Evolutionary conservation across 2,329 filamentous ascomycete genomes (phyloP).

Genomic region (Paradendryphiella salina): DNA sequence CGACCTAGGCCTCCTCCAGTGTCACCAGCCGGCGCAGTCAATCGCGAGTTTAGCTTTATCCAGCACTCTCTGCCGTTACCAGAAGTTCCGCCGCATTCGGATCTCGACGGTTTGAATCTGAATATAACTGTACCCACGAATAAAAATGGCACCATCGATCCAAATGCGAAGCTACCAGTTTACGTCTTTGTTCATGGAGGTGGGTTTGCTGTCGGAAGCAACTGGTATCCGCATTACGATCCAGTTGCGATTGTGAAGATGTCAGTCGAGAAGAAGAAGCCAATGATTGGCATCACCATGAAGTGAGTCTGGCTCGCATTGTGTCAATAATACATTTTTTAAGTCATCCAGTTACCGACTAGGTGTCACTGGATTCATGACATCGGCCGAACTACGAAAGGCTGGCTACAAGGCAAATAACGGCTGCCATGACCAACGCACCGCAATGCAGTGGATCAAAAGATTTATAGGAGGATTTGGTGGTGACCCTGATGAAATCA

Average conservation of each 20-base stretch:
- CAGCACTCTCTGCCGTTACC: conserved; percentile 52
- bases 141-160: conserved; percentile 24
- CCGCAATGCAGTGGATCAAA: conserved; percentile 46
- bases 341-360: conserved; percentile 35
- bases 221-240: conserved; percentile 59
- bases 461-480: conserved; percentile 46
- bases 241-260: conserved; percentile 51
- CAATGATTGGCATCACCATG: conserved; percentile 52
- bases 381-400: conserved; percentile 53
- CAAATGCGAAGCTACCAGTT: conserved; percentile 51
- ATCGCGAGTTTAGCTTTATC: conserved; percentile 54
- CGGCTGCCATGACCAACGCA: conserved; percentile 42
- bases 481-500: conserved; percentile 46
- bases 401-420: conserved; percentile 48
- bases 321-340: conserved; percentile 22
- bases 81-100: conserved; percentile 49
- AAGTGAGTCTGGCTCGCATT: conserved; percentile 49
- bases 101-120: conserved; percentile 56
- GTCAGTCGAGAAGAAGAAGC: conserved; percentile 49
- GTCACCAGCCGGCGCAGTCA: conserved; percentile 47
- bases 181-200: conserved; percentile 60
- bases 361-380: conserved; percentile 45
- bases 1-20: conserved; percentile 40
- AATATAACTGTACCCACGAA: conserved; percentile 54
- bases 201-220: conserved; percentile 55